Base-by-base conservation (phyloP, 805 yeast species). In the Candida namnaoensis region DNA sequence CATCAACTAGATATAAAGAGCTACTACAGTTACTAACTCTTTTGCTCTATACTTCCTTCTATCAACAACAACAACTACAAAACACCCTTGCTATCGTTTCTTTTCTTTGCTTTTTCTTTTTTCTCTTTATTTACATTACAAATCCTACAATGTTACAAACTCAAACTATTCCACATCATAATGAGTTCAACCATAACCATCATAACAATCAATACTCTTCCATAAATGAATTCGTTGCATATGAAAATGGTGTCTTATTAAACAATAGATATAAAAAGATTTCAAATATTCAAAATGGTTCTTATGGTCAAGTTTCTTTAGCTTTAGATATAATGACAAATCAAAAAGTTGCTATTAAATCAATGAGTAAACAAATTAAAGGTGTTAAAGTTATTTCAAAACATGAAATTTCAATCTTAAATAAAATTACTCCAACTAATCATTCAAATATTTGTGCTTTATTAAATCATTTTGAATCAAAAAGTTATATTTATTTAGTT, bases 231-330 rank as follows among this genome's bases (percentile, higher is more conserved):
- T 71, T 68, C 50, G 48, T 54, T 5, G 57, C 60, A 32, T 72
- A 69, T 50, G 75, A 71, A 48, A 56, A 57, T 30, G 68, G 67
- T 15, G 35, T 45, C 30, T 49, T 62, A 13, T 55, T 76, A 32
- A 57, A 58, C 19, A 53, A 62, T 47, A 60, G 65, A 36, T 78
- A 78, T 60, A 54, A 56, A 39, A 69, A 66, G 43, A 44, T 75
- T 32, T 52, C 58, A 19, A 64, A 66, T 50, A 60, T 77, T 42
- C 81, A 76, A 53, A 68, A 66, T 33, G 86, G 85, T 5, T 69
- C 83, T 3, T 80, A 76, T 56, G 85, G 85, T 19, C 68, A 68
- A 43, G 86, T 80, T 3, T 63, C 79, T 2, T 65, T 74, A 39
- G 82, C 81, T 1, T 42, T 59, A 7, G 76, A 79, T 51, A 43